Base-by-base conservation (phyloP, 371 early-diverging fungal genomes). In the Mortierella sp. region DNA sequence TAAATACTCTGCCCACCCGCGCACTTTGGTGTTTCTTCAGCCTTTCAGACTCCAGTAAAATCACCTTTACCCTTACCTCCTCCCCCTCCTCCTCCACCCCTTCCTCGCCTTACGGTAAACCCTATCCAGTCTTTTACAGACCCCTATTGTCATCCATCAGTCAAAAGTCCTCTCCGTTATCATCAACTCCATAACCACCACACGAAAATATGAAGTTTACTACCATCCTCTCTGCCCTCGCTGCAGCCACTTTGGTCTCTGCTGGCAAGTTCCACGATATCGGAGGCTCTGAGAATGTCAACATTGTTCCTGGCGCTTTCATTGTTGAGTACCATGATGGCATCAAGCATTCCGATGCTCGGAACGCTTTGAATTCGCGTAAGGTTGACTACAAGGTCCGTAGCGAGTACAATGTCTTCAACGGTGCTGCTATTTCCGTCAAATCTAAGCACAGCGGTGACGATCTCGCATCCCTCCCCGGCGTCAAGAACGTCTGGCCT, bases 401-500 rank as follows among this genome's bases (percentile, higher is more conserved):
- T 26, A 69, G 65, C 55, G 58, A 80, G 54, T 80, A 75, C 73
- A 63, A 68, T 45, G 30, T 75, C 67, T 80, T 80, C 70, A 80
- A 80, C 70, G 81, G 81, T 10, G 76, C 76, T 58, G 68, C 81
- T 54, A 72, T 80, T 54, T 57, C 70, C 9, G 73, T 80, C 63
- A 68, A 69, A 45, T 80, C 81, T 8, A 39, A 69, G 37, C 81
- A 80, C 67, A 45, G 65, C 35, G 76, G 81, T 12, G 28, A 66
- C 6, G 72, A 52, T 39, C 26, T 80, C 26, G 72, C 79, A 28
- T 2, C 16, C 28, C 26, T 84, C 62, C 68, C 75, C 22, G 84
- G 79, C 14, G 84, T 84, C 70, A 84, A 84, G 76, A 69, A 68
- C n/a, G 79, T 84, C 55, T 84, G 84, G 84, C 84, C 68, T 54